These are phyloP conservation scores for Saururus chinensis DNA, from an alignment of 164 flowering plant genomes.

Conservation along the genomic window DNA sequence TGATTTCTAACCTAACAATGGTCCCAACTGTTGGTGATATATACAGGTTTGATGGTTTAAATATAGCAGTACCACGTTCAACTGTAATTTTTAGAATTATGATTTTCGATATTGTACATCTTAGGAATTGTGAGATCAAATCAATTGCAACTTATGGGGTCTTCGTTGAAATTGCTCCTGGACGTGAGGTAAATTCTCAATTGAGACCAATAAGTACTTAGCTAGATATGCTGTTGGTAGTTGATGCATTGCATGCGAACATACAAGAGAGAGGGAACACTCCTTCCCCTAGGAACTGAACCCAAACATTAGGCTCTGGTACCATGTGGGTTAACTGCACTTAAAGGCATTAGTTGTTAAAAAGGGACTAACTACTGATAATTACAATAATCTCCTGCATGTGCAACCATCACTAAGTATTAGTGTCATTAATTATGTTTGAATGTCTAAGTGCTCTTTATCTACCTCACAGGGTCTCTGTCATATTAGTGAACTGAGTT, in stretches of 20 bases:
- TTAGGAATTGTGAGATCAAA: conserved; percentile 90
- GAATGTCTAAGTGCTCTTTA: neutral
- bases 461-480: conserved; percentile 69
- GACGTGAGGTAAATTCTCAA: conserved; percentile 70
- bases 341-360: too few relatives aligned
- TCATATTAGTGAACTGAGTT: conserved; percentile 88
- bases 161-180: conserved; percentile 94
- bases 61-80: neutral
- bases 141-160: conserved; percentile 77
- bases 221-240: too few relatives aligned
- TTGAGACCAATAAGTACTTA: neutral
- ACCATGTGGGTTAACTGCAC: too few relatives aligned
- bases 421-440: too few relatives aligned
- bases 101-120: neutral
- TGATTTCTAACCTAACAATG: conserved; percentile 73
- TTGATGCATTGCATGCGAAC: too few relatives aligned
- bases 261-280: too few relatives aligned
- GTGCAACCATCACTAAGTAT: too few relatives aligned
- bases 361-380: neutral
- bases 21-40: conserved; percentile 88
- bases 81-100: neutral
- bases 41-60: conserved; percentile 38
- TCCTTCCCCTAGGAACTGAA: too few relatives aligned
- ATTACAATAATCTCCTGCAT: neutral
- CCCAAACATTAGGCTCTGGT: too few relatives aligned